Evolutionary conservation across 2,329 filamentous ascomycete species (phyloP), one percentile per base, ranked within the genome.

Genomic region (Ceratocystis variospora): DNA sequence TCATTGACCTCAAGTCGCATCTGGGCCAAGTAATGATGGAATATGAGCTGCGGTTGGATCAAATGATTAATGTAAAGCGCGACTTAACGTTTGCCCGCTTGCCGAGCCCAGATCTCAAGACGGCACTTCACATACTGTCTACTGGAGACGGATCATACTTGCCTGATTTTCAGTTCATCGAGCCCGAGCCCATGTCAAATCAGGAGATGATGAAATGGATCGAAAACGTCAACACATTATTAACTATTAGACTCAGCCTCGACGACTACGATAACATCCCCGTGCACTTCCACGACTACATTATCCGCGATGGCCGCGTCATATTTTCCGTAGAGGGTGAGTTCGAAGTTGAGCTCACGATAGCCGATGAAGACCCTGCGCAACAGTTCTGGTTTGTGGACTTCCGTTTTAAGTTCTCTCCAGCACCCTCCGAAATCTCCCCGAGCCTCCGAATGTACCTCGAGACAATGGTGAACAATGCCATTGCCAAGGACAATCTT

Each of bases 351-450:
- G 94, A 97, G 73, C 81, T 99, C 63, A 92, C 91, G 0, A 88
- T 97, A 69, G 90, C 89, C 19, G 88, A 92, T 70, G 92, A 97
- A 72, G 87, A 94, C 70, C 83, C 86, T 19, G 80, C 85, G 41
- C 87, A 88, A 65, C 92, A 95, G 71, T 95, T 96, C 73, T 96
- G 88, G 80, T 96, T 97, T 73, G 89, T 97, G 69, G 92, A 97
- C 74, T 86, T 97, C 71, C 85, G 92, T 68, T 91, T 96, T 71
- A 78, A 86, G 15, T 99, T 96, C 73, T 80, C 79, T 7, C 93
- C 93, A 1, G 80, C 85, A 0, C 81, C 88, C 0, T 76, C 75
- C 12, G 77, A 79, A 62, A 72, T 95, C 6, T 80, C 87, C 0
- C 83, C 87, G 31, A 77, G 78, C 2, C 76, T 95, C 57, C 82